A percentile compares a stretch with the other conserved stretches of the same genome.
Evolutionary conservation across 441 rosid genomes (phyloP).

Genomic region (Adansonia grandidieri): DNA sequence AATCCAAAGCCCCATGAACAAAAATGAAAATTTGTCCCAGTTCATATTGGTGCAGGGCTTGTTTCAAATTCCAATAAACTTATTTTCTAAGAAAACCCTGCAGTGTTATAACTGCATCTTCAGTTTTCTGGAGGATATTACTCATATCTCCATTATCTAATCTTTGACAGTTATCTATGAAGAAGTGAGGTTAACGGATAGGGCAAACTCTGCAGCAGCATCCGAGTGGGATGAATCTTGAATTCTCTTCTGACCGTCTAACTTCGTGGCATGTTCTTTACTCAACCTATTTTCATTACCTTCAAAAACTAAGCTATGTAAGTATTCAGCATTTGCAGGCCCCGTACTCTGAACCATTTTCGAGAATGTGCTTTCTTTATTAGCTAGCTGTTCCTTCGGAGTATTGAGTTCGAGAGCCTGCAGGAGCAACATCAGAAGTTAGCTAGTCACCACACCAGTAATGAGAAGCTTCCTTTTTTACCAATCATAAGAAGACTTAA

Average conservation of each 20-base stretch:
- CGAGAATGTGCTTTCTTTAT: slow-evolving; percentile 55
- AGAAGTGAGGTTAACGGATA: slow-evolving; percentile 53
- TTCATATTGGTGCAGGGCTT: too few relatives aligned
- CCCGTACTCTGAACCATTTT: slow-evolving; percentile 77
- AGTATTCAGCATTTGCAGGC: slow-evolving; percentile 59
- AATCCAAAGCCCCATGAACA: too few relatives aligned
- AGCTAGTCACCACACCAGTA: not conserved
- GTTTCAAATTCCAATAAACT: too few relatives aligned
- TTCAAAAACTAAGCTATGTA: slow-evolving; percentile 49
- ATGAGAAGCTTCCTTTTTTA: not conserved
- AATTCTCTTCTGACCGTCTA: slow-evolving; percentile 44
- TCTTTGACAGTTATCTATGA: slow-evolving; percentile 57
- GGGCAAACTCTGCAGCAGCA: slow-evolving; percentile 57
- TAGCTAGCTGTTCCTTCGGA: slow-evolving; percentile 57
- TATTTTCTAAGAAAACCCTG: slow-evolving; percentile 47
- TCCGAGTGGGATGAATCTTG: slow-evolving; percentile 59
- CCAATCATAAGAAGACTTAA: not conserved
- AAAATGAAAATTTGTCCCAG: too few relatives aligned
- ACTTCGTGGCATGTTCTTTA: slow-evolving; percentile 29
- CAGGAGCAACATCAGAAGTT: slow-evolving; percentile 19
- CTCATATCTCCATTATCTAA: slow-evolving; percentile 43
- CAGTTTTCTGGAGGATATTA: slow-evolving; percentile 57
- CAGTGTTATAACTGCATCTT: slow-evolving; percentile 62
- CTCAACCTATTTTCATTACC: slow-evolving; percentile 36
- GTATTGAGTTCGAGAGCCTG: slow-evolving; percentile 61